These are phyloP conservation scores for Globisporangium iwayamae DNA, from an alignment of 352 stramenopile species.

Conservation along the genomic window DNA sequence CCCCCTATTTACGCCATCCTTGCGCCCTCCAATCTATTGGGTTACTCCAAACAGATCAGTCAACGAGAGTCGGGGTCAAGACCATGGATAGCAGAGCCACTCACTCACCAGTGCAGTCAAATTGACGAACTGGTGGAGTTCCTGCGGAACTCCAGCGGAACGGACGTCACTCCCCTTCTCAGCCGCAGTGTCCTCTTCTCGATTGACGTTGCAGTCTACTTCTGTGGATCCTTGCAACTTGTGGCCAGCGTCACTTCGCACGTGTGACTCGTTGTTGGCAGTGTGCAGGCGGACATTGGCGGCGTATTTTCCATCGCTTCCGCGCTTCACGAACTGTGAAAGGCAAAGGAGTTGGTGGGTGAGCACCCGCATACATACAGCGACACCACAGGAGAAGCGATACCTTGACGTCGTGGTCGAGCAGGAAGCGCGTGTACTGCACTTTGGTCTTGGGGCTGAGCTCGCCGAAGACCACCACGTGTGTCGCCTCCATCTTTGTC, in stretches of 20 bases:
- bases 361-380: background rate
- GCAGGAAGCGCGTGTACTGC: conserved; percentile 67
- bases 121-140: conserved; percentile 29
- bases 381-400: too few species aligned
- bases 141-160: background rate
- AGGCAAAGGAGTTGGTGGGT: background rate
- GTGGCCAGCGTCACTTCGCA: background rate
- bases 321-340: conserved; percentile 46
- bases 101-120: conserved; percentile 39
- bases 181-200: background rate
- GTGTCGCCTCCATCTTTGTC: conserved; percentile 12
- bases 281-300: conserved; percentile 47
- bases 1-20: background rate
- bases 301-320: conserved; percentile 47
- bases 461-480: conserved; percentile 65
- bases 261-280: background rate
- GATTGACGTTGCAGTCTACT: too few species aligned
- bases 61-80: too few species aligned
- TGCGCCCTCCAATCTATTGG: background rate
- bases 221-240: background rate
- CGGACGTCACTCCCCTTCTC: background rate
- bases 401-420: conserved; percentile 64
- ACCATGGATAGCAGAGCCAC: background rate
- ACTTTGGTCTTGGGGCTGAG: conserved; percentile 51
- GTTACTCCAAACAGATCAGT: too few species aligned